phyloP scores from a whole-genome alignment of 352 stramenopile species.

The Phytophthora sojae region DNA sequence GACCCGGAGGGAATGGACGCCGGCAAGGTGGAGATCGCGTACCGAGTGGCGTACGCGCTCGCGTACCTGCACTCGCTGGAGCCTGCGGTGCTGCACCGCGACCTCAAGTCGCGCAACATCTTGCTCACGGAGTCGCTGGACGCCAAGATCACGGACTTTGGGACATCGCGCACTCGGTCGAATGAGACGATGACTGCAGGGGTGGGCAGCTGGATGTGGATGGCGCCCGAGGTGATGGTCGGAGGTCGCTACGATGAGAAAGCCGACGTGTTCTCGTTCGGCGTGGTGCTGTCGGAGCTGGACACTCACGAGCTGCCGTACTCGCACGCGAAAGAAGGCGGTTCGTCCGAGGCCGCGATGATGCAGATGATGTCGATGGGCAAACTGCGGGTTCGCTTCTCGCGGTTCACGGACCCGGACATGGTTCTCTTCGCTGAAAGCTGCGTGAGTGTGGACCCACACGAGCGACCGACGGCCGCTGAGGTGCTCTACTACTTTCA shows the following conservation, averaged over 20 bases:
- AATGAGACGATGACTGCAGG: slow-evolving; percentile 27
- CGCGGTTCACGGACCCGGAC: background rate
- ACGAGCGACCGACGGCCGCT: slow-evolving; percentile 6
- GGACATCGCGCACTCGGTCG: slow-evolving; percentile 12
- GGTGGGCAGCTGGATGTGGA: slow-evolving; percentile 26
- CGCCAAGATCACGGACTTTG: slow-evolving; percentile 54
- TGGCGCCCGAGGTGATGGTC: too few relatives aligned
- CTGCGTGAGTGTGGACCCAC: slow-evolving; percentile 19
- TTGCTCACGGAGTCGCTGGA: slow-evolving; percentile 39
- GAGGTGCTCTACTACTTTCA: slow-evolving; percentile 20
- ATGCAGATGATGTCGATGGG: slow-evolving; percentile 20
- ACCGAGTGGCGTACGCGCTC: slow-evolving; percentile 13
- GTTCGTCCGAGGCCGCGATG: slow-evolving; percentile 16
- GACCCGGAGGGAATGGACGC: slow-evolving; percentile 8
- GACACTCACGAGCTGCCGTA: slow-evolving; percentile 15
- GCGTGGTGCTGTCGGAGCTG: background rate
- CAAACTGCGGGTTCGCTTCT: slow-evolving; percentile 3
- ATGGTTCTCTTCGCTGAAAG: slow-evolving; percentile 6
- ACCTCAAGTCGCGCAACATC: slow-evolving; percentile 64
- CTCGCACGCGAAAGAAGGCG: slow-evolving; percentile 5
- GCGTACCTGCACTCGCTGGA: too few relatives aligned
- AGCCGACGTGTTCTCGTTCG: too few relatives aligned
- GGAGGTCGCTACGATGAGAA: too few relatives aligned
- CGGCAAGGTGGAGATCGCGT: slow-evolving; percentile 15
- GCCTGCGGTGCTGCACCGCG: too few relatives aligned